Evolutionary conservation across 345 rosid genomes (phyloP).

Genomic region (Angophora floribunda): DNA sequence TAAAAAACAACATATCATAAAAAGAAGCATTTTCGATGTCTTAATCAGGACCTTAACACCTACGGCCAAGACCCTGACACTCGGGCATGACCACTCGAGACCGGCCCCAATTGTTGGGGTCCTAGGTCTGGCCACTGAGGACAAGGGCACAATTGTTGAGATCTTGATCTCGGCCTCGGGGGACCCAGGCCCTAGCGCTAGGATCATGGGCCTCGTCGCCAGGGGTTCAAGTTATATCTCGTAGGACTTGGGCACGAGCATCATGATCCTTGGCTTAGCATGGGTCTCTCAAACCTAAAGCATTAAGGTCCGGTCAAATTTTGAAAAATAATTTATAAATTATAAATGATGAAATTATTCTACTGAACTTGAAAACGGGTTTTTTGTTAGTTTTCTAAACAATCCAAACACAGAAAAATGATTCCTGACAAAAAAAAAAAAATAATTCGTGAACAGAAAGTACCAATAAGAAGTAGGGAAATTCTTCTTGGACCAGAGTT

Average conservation of each 20-base stretch:
- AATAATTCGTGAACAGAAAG: too few relatives aligned
- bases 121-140: not conserved
- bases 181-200: not conserved
- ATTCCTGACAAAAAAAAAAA: not conserved
- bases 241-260: not conserved
- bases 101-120: not conserved
- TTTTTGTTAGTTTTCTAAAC: not conserved
- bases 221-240: not conserved
- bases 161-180: not conserved
- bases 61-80: not conserved
- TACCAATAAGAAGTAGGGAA: too few relatives aligned
- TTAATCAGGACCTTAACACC: not conserved
- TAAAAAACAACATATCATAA: not conserved
- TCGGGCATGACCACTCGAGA: fast-evolving
- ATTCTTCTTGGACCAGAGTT: not conserved
- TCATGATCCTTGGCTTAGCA: not conserved
- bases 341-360: not conserved
- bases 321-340: not conserved
- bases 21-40: not conserved
- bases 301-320: not conserved
- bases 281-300: not conserved
- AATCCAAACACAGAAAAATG: not conserved
- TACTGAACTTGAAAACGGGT: not conserved
- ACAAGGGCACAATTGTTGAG: fast-evolving
- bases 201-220: not conserved